Conservation (phyloP, 495 filamentous ascomycete species). For the Paragyromitra xinjiangensis region DNA sequence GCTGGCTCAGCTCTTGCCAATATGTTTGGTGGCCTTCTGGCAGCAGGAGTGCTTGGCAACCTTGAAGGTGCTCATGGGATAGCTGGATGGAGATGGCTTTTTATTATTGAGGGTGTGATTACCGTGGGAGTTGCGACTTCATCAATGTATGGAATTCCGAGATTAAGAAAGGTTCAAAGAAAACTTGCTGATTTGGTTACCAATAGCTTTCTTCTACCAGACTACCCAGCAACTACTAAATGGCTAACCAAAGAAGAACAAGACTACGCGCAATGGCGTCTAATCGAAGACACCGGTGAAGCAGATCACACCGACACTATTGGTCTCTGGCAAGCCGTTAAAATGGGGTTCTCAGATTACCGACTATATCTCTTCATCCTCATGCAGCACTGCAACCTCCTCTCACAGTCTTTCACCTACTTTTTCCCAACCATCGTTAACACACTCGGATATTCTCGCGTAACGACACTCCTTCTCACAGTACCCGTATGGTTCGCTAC, state of each 20-base stretch:
- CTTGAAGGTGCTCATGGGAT: constrained; percentile 72
- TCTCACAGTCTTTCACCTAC: constrained; percentile 56
- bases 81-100: constrained; percentile 78
- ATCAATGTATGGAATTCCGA: constrained; percentile 7
- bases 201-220: constrained; percentile 72
- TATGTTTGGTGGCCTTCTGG: constrained; percentile 71
- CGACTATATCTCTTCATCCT: constrained; percentile 59
- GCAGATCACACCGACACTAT: constrained; percentile 74
- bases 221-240: constrained; percentile 78
- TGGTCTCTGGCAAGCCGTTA: constrained; percentile 72
- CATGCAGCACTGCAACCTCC: constrained; percentile 21
- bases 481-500: constrained; percentile 62
- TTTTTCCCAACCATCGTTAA: constrained; percentile 86
- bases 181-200: constrained; percentile 59
- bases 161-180: no score
- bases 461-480: constrained; percentile 76
- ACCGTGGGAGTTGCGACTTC: constrained; percentile 60
- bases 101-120: constrained; percentile 65
- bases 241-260: constrained; percentile 78
- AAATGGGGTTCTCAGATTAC: constrained; percentile 72
- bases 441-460: constrained; percentile 72
- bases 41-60: constrained; percentile 65
- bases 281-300: constrained; percentile 79
- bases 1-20: constrained; percentile 70
- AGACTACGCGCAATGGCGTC: constrained; percentile 72